A percentile compares a stretch with the other conserved stretches of the same genome.
These are phyloP conservation scores for Plectosphaerella plurivora DNA, from an alignment of 2,329 filamentous ascomycete species.

Conservation along the genomic window DNA sequence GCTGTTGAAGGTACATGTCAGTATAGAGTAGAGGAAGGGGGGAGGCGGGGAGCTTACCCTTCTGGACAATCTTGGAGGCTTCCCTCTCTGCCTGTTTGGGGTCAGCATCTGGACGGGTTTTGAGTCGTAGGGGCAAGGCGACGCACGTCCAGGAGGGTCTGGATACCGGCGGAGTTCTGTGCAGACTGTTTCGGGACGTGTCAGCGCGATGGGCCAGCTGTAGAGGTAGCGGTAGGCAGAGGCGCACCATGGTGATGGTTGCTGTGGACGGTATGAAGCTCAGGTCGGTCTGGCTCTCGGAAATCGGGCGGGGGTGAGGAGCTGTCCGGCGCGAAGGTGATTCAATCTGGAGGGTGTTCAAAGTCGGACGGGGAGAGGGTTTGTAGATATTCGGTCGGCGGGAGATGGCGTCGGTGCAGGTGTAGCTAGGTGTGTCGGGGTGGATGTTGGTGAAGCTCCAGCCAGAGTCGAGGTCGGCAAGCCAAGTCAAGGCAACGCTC, in stretches of 20 bases:
- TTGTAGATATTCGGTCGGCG: too few relatives aligned
- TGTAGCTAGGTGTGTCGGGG: too few relatives aligned
- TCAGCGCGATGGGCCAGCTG: not conserved
- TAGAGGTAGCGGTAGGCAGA: not conserved
- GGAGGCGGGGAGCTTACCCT: conserved; percentile 54
- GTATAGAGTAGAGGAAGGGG: not conserved
- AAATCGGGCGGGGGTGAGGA: not conserved
- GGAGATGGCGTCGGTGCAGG: too few relatives aligned
- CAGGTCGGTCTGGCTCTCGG: not conserved
- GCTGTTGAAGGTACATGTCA: conserved; percentile 43
- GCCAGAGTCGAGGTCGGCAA: too few relatives aligned
- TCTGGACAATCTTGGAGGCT: conserved; percentile 98
- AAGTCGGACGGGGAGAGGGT: too few relatives aligned
- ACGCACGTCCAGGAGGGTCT: conserved; percentile 95
- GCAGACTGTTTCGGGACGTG: conserved; percentile 63
- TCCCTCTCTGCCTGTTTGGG: conserved; percentile 81
- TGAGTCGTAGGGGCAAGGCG: not conserved
- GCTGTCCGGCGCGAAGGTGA: too few relatives aligned
- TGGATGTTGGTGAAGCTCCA: too few relatives aligned
- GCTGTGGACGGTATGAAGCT: not conserved
- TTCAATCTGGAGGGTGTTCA: too few relatives aligned
- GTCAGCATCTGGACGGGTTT: not conserved
- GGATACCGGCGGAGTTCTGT: conserved; percentile 97
- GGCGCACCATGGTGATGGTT: not conserved
- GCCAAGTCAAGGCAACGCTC: too few relatives aligned